Base-by-base conservation (phyloP, 108 stramenopile genomes). In the Mediolabrus comicus region DNA sequence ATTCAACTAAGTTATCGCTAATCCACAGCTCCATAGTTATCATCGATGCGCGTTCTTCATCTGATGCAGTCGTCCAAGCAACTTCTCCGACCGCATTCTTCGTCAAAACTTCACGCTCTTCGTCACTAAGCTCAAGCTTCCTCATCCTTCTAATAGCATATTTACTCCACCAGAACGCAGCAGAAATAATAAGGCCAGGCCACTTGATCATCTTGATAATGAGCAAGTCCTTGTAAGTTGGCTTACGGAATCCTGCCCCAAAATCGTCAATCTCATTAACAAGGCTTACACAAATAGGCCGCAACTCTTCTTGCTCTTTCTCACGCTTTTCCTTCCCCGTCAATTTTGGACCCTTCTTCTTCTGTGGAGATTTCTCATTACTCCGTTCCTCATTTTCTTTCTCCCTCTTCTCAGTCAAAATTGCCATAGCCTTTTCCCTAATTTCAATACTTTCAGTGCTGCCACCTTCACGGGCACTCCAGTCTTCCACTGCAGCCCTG, bases 211-310 rank as follows among this genome's bases (percentile, higher is more conserved):
- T 62, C 51, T 68, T 77, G 24, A 91, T 65, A 72, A 89, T 67
- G n/a, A 91, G 62, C 43, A 94, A 62, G 69, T 94, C 93, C 24
- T 75, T 74, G 84, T 84, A 87, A 13, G 90, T 94, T 34, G 93
- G 90, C 58, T 92, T 86, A 62, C 87, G 93, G 61, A 90, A 94
- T 13, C 93, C 93, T 41, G 85, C 93, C 31, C 93, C 93, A 83
- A 94, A 94, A 73, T 94, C 92, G 9, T 87, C 73, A 27, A 87
- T 86, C 43, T 94, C 83, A 43, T 85, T 77, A 0, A 91, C 93
- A 29, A 92, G 67, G 22, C 81, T 80, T n/a, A 54, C 67, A 68
- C 88, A 66, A 34, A 94, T 88, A 3, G 93, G 89, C 43, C 82
- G 58, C 56, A 94, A 71, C 17, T 79, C 79, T 16, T 87, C 86